phyloP scores from a whole-genome alignment of 2,329 filamentous ascomycete species.

The Aureobasidium lini region DNA sequence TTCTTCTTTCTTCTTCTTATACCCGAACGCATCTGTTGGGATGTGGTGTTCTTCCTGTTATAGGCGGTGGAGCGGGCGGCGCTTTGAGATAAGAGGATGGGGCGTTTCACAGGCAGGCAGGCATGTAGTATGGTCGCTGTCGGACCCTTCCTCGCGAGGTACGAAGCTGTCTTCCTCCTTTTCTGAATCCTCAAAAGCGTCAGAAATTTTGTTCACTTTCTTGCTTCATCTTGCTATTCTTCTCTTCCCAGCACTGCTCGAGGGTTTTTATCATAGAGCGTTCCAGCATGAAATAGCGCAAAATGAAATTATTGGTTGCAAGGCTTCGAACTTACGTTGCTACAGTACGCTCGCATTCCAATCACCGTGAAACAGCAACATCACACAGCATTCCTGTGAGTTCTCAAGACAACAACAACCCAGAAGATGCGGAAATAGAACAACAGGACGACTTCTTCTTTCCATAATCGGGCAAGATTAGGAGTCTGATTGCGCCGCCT shows the following conservation, averaged over 20 bases:
- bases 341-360: too few species aligned
- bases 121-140: background rate
- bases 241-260: background rate
- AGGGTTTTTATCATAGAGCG: background rate
- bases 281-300: background rate
- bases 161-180: background rate
- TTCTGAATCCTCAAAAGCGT: background rate
- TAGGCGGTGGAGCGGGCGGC: background rate
- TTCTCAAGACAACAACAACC: too few species aligned
- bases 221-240: background rate
- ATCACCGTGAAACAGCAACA: too few species aligned
- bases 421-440: too few species aligned
- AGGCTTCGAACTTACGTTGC: background rate
- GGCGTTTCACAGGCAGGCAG: background rate
- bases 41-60: conserved; percentile 9
- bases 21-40: conserved; percentile 1
- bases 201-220: background rate
- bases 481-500: too few species aligned
- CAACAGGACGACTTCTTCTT: too few species aligned
- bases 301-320: background rate
- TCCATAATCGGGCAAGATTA: too few species aligned
- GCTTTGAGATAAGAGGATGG: background rate
- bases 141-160: background rate
- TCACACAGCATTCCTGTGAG: too few species aligned
- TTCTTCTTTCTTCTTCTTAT: background rate